phyloP scores from a whole-genome alignment of 2,329 filamentous ascomycete species.

The Fusarium udum region DNA sequence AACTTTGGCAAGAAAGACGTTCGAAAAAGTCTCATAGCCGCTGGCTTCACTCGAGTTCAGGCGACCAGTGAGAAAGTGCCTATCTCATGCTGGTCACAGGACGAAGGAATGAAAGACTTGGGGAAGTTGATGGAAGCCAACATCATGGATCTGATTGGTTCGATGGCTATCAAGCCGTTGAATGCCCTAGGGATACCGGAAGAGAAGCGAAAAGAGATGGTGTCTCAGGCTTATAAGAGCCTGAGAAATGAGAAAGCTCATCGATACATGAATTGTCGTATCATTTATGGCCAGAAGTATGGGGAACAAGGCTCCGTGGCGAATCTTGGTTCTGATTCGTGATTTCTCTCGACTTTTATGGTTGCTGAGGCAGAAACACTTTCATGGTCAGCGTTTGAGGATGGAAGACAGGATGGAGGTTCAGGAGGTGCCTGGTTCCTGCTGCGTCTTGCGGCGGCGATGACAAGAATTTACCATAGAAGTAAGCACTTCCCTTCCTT shows the following conservation, averaged over 20 bases:
- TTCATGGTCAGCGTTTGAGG: neutral
- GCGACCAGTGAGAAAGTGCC: conserved; percentile 56
- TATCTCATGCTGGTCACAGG: conserved; percentile 56
- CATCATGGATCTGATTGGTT: conserved; percentile 54
- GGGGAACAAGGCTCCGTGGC: neutral
- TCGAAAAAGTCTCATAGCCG: conserved; percentile 48
- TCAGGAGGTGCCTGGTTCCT: neutral
- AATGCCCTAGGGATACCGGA: conserved; percentile 49
- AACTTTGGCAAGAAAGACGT: conserved; percentile 49
- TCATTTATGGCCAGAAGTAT: conserved; percentile 56
- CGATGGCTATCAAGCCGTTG: conserved; percentile 54
- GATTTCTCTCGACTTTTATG: neutral
- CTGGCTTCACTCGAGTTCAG: conserved; percentile 57
- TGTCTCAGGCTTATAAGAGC: conserved; percentile 45
- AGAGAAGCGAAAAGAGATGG: conserved; percentile 48
- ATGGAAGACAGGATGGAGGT: neutral
- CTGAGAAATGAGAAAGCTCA: conserved; percentile 51
- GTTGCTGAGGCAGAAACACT: neutral
- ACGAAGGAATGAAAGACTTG: conserved; percentile 52
- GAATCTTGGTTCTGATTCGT: neutral
- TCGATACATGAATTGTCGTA: conserved; percentile 55
- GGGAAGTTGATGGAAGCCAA: conserved; percentile 57
- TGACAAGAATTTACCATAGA: neutral
- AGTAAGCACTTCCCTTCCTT: neutral
- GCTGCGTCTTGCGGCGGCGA: neutral